A percentile compares a stretch with the other conserved stretches of the same genome.
Evolutionary conservation across 768 basidiomycete genomes (phyloP).

Genomic region (Dacryopinax spathularia): DNA sequence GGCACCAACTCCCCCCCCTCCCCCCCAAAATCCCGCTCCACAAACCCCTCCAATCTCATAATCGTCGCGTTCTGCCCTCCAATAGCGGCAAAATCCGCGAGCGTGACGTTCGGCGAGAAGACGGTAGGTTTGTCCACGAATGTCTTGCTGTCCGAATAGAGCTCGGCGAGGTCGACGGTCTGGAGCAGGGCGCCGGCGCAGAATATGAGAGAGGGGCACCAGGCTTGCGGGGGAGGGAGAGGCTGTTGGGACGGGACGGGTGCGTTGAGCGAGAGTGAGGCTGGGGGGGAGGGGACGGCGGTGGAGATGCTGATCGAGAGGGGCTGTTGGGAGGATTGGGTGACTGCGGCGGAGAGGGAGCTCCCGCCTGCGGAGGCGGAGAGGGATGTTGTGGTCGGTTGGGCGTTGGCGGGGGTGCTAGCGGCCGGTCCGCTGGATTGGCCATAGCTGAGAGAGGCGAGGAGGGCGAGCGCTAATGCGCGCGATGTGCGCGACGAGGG

Average conservation of each 20-base stretch:
- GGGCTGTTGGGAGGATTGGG: not conserved
- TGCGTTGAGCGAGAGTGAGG: not conserved
- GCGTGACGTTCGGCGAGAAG: slow-evolving; percentile 47
- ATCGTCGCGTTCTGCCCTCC: slow-evolving; percentile 23
- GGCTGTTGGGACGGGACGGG: slow-evolving; percentile 50
- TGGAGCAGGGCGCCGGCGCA: slow-evolving; percentile 68
- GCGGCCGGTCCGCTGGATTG: not conserved
- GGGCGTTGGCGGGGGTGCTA: slow-evolving; percentile 7
- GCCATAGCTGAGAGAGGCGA: not conserved
- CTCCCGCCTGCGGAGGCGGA: not conserved
- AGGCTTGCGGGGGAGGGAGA: slow-evolving; percentile 53
- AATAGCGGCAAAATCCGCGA: slow-evolving; percentile 50
- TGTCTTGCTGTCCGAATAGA: slow-evolving; percentile 72
- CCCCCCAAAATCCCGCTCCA: slow-evolving; percentile 25
- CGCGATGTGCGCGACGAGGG: too few species aligned
- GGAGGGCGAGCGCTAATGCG: not conserved
- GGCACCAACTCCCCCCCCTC: slow-evolving; percentile 75
- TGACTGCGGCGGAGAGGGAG: too few species aligned
- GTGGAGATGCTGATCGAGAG: not conserved
- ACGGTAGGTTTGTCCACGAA: slow-evolving; percentile 81
- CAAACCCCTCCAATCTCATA: not conserved
- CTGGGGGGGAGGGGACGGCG: slow-evolving; percentile 5
- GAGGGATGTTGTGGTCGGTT: not conserved
- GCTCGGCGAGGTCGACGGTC: slow-evolving; percentile 63
- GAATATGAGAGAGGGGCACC: slow-evolving; percentile 68